Base-by-base conservation (phyloP, 495 filamentous ascomycete genomes). In the Clohesyomyces aquaticus region DNA sequence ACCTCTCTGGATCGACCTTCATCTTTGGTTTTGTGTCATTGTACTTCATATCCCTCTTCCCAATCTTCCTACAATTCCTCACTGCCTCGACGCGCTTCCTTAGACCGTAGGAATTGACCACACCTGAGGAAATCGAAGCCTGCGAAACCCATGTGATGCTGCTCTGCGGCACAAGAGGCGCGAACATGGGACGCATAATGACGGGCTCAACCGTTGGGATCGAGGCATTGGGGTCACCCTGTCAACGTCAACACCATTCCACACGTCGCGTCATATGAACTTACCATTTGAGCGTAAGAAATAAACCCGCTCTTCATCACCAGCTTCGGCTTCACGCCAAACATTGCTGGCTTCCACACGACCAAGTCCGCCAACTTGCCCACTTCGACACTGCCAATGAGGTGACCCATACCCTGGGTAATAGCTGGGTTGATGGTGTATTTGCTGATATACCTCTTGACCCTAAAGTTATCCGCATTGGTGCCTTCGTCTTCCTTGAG, bases 371-470 rank as follows among this genome's bases (percentile, higher is more conserved):
- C 94, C 28, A 98, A 71, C 77, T 96, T 98, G 29, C 93, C 94
- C 0, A 89, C 83, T 75, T 96, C 92, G 32, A 98, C 77, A 61
- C 87, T 91, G 1, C 94, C 94, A 67, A 98, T 86, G 0, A 96
- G 56, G 73, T 98, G 95, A 2, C 81, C 78, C 91, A 98, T 95
- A 21, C 94, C 94, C 76, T 98, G 95, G 0, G 94, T 85, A 53
- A 98, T 81, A 4, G 92, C 92, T 12, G 94, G 95, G 78, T 98
- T 98, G 80, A 98, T 88, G 16, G 94, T 98, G 74, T 98, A 97
- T 77, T 98, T 98, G 79, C 88, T 90, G 32, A 98, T 82, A 74
- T 98, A 98, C 10, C 94, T 76, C 79, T 92, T 96, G 0, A 96
- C 95, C 21, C 94, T 81, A 79, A 90, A 93, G 74, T 98, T 98